These are phyloP conservation scores for Alternaria atra DNA, from an alignment of 2,329 filamentous ascomycete species.

Conservation along the genomic window DNA sequence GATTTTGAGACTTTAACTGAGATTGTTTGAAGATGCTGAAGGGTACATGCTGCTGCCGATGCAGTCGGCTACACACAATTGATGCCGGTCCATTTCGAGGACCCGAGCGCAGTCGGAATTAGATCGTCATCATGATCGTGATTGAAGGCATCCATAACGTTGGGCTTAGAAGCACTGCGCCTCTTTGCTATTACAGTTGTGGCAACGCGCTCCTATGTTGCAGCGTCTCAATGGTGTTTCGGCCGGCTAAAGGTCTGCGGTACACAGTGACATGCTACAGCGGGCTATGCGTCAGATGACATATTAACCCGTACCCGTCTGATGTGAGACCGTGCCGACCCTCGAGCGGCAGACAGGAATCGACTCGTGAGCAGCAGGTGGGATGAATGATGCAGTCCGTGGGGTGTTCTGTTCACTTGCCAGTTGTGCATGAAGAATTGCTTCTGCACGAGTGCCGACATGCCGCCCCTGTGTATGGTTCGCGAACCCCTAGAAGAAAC, in stretches of 20 bases:
- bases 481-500: not conserved
- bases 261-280: not conserved
- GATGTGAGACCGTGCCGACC: conserved; percentile 22
- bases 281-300: not conserved
- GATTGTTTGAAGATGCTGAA: not conserved
- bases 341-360: conserved; percentile 7
- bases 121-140: not conserved
- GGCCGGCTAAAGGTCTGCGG: conserved; percentile 2
- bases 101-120: not conserved
- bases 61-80: not conserved
- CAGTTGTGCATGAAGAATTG: conserved; percentile 5
- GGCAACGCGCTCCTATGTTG: not conserved
- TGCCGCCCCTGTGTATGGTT: not conserved
- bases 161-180: not conserved
- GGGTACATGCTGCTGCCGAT: not conserved
- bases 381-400: not conserved
- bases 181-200: not conserved
- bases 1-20: not conserved
- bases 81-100: not conserved
- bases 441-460: conserved; percentile 5
- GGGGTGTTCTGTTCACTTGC: not conserved
- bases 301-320: conserved; percentile 4
- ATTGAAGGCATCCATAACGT: not conserved
- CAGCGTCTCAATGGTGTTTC: not conserved
- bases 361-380: not conserved